Evolutionary conservation across 2,329 filamentous ascomycete species (phyloP), one percentile per base, ranked within the genome.

Genomic region (Penicillium expansum): DNA sequence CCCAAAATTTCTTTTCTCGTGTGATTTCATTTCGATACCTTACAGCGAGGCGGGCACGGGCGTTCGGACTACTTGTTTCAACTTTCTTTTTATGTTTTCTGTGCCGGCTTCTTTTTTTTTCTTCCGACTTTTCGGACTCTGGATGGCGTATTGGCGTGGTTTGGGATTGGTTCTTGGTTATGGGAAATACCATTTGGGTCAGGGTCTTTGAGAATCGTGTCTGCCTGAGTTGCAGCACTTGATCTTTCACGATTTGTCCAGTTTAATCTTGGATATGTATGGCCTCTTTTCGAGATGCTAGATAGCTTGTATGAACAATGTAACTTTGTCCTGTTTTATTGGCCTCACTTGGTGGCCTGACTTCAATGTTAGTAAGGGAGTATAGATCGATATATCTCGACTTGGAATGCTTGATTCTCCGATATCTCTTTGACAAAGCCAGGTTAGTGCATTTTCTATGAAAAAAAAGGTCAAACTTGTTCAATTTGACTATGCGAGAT

Each of bases 221-320:
- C 52, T 60, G 59, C 48, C 58, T 53, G 30, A 48, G 48, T 41
- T 57, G 44, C 49, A 52, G 55, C 53, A 59, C 45, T 51, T 39
- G 53, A 52, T 55, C 32, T 41, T 56, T 56, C 5, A 67, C 49
- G 63, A 63, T 64, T 59, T 66, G 56, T 67, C 55, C 37, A 24
- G 44, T 58, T 60, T 61, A 66, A 38, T 62, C 50, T 62, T 59
- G 41, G 56, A 61, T 62, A 59, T 65, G 48, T 41, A 41, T 39
- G 48, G 24, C 48, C 35, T 29, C 35, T 29, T 20, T n/a, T 41
- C 4, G 48, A 30, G 37, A 41, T 9, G 16, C 42, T 51, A 55
- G 57, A 58, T 64, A 59, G 62, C 60, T 62, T 66, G 63, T 64
- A 66, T 57, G 60, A 66, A 63, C 62, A 64, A 43, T 58, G 56